A percentile compares a stretch with the other conserved stretches of the same genome.
Evolutionary conservation across 2,329 filamentous ascomycete species (phyloP).

Genomic region (Lecanicillium sp.): DNA sequence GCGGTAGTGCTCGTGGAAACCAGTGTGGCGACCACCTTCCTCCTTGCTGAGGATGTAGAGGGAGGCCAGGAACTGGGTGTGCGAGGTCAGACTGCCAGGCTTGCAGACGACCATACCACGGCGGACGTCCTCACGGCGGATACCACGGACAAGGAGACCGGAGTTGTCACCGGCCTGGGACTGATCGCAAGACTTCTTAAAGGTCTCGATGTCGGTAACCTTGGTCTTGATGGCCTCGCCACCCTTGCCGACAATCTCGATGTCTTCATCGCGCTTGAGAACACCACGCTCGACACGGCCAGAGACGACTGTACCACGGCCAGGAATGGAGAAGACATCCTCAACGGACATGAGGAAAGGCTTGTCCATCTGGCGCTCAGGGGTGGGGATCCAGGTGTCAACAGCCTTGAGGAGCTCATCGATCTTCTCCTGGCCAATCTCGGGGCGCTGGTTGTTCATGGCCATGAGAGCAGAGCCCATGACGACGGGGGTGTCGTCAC

Average conservation of each 20-base stretch:
- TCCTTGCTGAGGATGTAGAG: constrained; percentile 98
- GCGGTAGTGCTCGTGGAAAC: constrained; percentile 93
- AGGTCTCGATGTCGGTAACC: constrained; percentile 99
- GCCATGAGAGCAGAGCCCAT: constrained; percentile 96
- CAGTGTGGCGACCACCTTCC: constrained; percentile 94
- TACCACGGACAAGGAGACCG: constrained; percentile 87
- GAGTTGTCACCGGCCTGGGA: constrained; percentile 97
- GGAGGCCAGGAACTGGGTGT: constrained; percentile 88
- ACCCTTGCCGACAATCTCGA: constrained; percentile 90
- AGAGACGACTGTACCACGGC: constrained; percentile 93
- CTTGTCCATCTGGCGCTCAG: constrained; percentile 90
- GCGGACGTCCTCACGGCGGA: constrained; percentile 89
- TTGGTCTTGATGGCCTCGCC: constrained; percentile 87
- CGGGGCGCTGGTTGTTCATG: constrained; percentile 76
- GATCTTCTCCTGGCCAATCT: constrained; percentile 83
- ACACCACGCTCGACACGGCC: constrained; percentile 95
- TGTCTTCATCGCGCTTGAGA: constrained; percentile 88
- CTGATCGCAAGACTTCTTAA: constrained; percentile 99
- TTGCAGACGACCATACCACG: constrained; percentile 92
- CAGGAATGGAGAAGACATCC: constrained; percentile 83
- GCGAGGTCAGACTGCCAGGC: constrained; percentile 77
- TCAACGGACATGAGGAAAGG: constrained; percentile 99
- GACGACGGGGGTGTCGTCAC: constrained; percentile 94
- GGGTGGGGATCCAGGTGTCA: constrained; percentile 94
- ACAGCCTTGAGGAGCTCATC: constrained; percentile 87